A percentile compares a stretch with the other conserved stretches of the same genome.
These are phyloP conservation scores for Solanum hybrid DNA, from an alignment of 305 asterid species.

Conservation along the genomic window DNA sequence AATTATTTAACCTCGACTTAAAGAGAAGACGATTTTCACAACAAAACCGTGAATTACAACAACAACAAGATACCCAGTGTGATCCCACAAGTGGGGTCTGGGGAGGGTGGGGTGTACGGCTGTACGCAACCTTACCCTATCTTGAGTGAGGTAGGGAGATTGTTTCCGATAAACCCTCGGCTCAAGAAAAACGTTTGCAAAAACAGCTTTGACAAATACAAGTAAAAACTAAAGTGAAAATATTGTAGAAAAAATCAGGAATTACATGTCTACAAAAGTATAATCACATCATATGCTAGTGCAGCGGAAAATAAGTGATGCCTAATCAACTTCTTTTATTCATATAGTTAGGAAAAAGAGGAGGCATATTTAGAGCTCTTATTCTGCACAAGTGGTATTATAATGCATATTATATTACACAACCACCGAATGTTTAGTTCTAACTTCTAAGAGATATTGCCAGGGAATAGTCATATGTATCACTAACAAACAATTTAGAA, in stretches of 20 bases:
- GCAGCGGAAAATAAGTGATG: not conserved
- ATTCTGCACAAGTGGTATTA: not conserved
- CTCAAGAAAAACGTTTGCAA: not conserved
- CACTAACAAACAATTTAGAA: not conserved
- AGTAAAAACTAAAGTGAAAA: not conserved
- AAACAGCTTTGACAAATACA: not conserved
- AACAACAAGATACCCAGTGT: not conserved
- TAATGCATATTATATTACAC: not conserved
- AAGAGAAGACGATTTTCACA: not conserved
- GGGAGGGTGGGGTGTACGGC: not conserved
- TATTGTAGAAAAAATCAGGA: not conserved
- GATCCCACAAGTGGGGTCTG: not conserved
- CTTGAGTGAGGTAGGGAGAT: not conserved
- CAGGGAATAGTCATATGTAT: not conserved
- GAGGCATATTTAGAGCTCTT: not conserved
- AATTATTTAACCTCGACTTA: not conserved
- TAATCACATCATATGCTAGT: not conserved
- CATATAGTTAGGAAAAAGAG: not conserved
- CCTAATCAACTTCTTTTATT: not conserved
- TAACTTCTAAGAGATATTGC: not conserved
- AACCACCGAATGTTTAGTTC: not conserved
- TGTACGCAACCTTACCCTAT: not conserved
- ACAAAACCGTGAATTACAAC: not conserved
- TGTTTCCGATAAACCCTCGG: not conserved
- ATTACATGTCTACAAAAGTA: not conserved